A percentile compares a stretch with the other conserved stretches of the same genome.
phyloP scores from a whole-genome alignment of 2,329 filamentous ascomycete genomes.

The Corinectria fuckeliana region DNA sequence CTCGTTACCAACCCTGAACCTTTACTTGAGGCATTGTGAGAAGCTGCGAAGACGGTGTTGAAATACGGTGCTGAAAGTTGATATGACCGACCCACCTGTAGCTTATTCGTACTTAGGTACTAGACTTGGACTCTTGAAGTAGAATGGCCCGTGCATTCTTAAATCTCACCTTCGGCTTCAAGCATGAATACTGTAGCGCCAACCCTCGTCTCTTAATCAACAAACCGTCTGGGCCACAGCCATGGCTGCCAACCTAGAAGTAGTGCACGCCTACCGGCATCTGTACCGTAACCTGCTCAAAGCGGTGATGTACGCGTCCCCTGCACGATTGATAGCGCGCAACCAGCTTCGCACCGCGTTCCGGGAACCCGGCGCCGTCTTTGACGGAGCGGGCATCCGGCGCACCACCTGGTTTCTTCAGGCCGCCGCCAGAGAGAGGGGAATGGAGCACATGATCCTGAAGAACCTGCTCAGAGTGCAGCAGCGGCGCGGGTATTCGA shows the following conservation, averaged over 20 bases:
- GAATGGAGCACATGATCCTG: constrained; percentile 75
- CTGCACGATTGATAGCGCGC: constrained; percentile 67
- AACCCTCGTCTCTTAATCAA: not conserved
- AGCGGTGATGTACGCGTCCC: constrained; percentile 74
- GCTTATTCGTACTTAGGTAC: too few species aligned
- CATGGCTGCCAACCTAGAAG: constrained; percentile 44
- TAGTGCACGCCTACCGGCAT: constrained; percentile 72
- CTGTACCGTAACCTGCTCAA: constrained; percentile 71
- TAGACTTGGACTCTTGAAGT: not conserved
- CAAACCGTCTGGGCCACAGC: not conserved
- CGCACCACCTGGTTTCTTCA: constrained; percentile 75
- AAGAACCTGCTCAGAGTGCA: constrained; percentile 65
- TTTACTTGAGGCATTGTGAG: not conserved
- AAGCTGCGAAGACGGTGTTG: not conserved
- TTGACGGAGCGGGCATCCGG: constrained; percentile 59
- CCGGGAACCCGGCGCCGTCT: constrained; percentile 51
- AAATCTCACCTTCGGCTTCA: not conserved
- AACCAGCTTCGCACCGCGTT: constrained; percentile 67
- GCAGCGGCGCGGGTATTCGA: constrained; percentile 19
- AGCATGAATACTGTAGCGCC: not conserved
- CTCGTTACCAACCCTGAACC: not conserved
- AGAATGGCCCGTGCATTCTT: constrained; percentile 23
- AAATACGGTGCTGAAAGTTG: too few species aligned
- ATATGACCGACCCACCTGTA: not conserved
- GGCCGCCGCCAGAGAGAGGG: constrained; percentile 66